Base-by-base conservation (phyloP, 495 filamentous ascomycete genomes). In the Neurospora terricola region DNA sequence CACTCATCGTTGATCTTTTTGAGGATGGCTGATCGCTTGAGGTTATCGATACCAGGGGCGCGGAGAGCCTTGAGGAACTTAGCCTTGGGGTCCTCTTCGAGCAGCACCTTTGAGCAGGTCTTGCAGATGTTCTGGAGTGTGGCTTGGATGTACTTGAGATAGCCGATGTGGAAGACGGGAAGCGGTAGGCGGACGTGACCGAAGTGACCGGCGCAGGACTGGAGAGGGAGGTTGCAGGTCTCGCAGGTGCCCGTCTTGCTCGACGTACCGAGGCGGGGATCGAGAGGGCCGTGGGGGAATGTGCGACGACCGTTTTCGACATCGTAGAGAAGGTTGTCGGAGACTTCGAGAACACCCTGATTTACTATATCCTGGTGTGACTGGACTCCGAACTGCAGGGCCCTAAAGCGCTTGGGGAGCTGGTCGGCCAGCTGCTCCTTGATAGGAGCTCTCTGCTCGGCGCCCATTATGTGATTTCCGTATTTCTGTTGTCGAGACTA, bases 111-210 rank as follows among this genome's bases (percentile, higher is more conserved):
- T 3, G 92, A 86, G 79, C 92, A 95, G 70, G 89, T 87, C 82
- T 99, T 99, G 89, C 96, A 99, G 75, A 99, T 94, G 74, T 93
- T 91, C 78, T 97, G 93, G 40, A 98, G 85, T 62, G 97, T 94
- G 21, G 89, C 88, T 73, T 96, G 93, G 54, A 95, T 93, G 75
- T 94, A 91, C 77, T 92, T 94, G 77, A 98, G 90, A 77, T 97
- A 99, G 72, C 96, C 96, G 74, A 98, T 92, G 78, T 98, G 96
- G 76, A 98, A 97, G 37, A 91, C 91, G 6, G 96, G 96, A 12
- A 99, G 86, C 9, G 94, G 93, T 27, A 99, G 87, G 79, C 91
- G 88, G 73, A 98, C 90, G 82, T 97, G 91, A 48, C 96, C 96
- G 74, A 98, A 99, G 82, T 99, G 96, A 34, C 96, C 96, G 74